Base-by-base conservation (phyloP, 768 basidiomycete genomes). In the Punctularia strigosozonata region DNA sequence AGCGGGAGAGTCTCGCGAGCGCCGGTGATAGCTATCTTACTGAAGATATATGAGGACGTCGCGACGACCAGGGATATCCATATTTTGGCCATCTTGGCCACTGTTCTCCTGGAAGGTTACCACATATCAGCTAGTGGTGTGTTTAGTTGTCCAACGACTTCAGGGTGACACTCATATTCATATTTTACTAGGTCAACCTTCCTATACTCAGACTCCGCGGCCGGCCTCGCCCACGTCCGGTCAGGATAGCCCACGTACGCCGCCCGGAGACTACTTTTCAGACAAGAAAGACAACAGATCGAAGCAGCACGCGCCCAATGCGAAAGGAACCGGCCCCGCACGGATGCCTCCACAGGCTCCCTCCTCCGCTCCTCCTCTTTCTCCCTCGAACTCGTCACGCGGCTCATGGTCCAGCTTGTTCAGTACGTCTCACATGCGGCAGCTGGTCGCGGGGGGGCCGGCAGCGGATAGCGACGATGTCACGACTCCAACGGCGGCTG, bases 351-450 rank as follows among this genome's bases (percentile, higher is more conserved):
- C 69, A n/a, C 68, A 68, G 14, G 57, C 69, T 3, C 59, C 60
- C 0, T 50, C 59, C 0, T 69, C 75, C 1, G 59, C 66, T 4
- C 66, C 66, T 1, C 48, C 65, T 67, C 48, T 72, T 28, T 60
- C 68, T 32, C 62, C 74, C 0, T 77, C 78, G 0, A 69, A 59
- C 33, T 76, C 81, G 3, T 85, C 85, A 2, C 68, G 76, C 31
- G 82, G 76, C 6, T 85, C 86, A 0, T 88, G 86, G 86, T 80
- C 83, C 0, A 86, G 76, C 49, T 51, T 88, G 8, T 82, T 85
- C 53, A 79, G 75, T 43, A 61, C 80, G 1, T 73, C 71, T 14
- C 70, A 65, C 31, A 63, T 86, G 58, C 67, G 79, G 20, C 79
- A 84, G 40, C 73, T 87, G 42, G 75, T 86, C 46, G 64, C 65